These are phyloP conservation scores for Trichaptum fuscoviolaceum DNA, from an alignment of 768 basidiomycete genomes.

Conservation along the genomic window DNA sequence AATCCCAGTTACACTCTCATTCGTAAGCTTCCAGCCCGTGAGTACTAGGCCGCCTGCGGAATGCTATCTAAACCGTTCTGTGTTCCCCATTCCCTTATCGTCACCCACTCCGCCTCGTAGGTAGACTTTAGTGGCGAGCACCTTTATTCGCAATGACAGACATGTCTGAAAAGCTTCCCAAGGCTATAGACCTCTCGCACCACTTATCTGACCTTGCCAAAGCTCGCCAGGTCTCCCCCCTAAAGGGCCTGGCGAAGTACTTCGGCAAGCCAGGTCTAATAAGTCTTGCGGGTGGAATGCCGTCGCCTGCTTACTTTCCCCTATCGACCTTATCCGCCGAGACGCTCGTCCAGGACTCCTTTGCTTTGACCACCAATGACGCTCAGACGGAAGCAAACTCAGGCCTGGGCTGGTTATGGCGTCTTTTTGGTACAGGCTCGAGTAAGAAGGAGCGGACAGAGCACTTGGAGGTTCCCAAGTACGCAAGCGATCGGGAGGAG, in stretches of 20 bases:
- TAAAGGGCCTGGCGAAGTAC: conserved; percentile 67
- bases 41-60: not conserved
- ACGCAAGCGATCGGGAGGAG: conserved; percentile 35
- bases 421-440: conserved; percentile 34
- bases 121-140: too few relatives aligned
- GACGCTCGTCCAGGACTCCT: conserved; percentile 44
- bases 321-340: conserved; percentile 57
- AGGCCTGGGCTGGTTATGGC: conserved; percentile 55
- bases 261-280: conserved; percentile 48
- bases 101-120: not conserved
- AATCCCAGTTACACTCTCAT: not conserved
- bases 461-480: conserved; percentile 58
- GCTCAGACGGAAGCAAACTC: conserved; percentile 21
- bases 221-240: conserved; percentile 45
- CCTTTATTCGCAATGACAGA: not conserved
- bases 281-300: conserved; percentile 70
- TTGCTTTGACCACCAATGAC: conserved; percentile 30
- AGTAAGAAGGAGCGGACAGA: conserved; percentile 37
- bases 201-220: conserved; percentile 58
- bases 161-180: conserved; percentile 14
- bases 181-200: conserved; percentile 64
- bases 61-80: not conserved
- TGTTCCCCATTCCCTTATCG: not conserved
- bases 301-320: conserved; percentile 65
- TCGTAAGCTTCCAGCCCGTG: not conserved